Evolutionary conservation across 2,329 filamentous ascomycete genomes (phyloP).

Genomic region (Zymoseptoria brevis): DNA sequence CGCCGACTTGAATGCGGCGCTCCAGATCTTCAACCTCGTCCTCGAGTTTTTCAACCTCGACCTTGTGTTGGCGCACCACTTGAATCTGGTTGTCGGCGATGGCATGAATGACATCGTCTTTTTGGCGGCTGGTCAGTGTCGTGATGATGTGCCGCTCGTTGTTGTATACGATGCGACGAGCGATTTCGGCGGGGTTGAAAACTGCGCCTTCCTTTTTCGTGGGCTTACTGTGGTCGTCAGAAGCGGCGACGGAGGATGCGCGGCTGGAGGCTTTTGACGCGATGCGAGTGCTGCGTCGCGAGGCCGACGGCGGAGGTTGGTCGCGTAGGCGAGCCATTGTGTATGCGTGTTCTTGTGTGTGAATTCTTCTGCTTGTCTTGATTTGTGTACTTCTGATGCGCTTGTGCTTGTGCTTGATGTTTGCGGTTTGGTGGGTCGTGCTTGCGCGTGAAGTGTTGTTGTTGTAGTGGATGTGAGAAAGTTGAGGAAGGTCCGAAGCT

Average conservation of each 20-base stretch:
- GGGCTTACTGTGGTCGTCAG: conserved; percentile 2
- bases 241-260: conserved; percentile 2
- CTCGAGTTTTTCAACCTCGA: background rate
- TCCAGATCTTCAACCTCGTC: conserved; percentile 2
- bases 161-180: background rate
- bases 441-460: background rate
- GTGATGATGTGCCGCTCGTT: conserved; percentile 4
- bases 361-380: background rate
- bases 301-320: background rate
- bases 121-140: conserved; percentile 10
- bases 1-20: background rate
- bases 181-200: background rate
- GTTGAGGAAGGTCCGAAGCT: background rate
- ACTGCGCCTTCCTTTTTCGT: background rate
- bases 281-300: conserved; percentile 10
- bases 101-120: conserved; percentile 12
- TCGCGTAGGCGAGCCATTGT: background rate
- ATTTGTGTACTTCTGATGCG: background rate
- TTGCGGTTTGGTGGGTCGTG: background rate
- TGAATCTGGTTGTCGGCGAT: conserved; percentile 4
- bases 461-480: background rate
- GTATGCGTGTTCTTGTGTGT: background rate
- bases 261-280: conserved; percentile 4
- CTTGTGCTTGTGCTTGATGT: background rate
- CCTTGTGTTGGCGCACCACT: conserved; percentile 1